These are phyloP conservation scores for Starmerella vitae DNA, from an alignment of 805 yeast species.

Conservation along the genomic window DNA sequence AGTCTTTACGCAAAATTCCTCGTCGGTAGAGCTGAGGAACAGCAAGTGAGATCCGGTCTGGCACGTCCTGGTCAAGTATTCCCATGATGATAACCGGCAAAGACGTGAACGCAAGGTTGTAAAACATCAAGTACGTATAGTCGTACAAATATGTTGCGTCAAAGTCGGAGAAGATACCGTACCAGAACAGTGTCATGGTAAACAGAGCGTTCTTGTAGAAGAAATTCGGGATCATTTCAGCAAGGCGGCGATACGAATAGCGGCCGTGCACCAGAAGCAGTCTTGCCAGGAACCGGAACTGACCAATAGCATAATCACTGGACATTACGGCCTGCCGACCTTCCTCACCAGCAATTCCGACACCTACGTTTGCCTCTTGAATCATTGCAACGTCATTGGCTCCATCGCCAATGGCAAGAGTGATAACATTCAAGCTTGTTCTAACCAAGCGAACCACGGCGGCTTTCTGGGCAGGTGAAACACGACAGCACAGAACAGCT, in stretches of 20 bases:
- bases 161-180: constrained; percentile 49
- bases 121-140: constrained; percentile 64
- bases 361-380: constrained; percentile 73
- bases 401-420: constrained; percentile 75
- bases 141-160: constrained; percentile 70
- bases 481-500: constrained; percentile 72
- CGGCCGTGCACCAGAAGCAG: constrained; percentile 68
- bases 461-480: constrained; percentile 75
- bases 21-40: constrained; percentile 59
- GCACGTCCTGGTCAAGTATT: constrained; percentile 61
- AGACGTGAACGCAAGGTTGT: constrained; percentile 70
- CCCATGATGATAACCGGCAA: constrained; percentile 64
- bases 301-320: constrained; percentile 72
- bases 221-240: constrained; percentile 68
- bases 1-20: constrained; percentile 52
- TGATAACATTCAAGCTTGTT: constrained; percentile 51
- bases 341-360: constrained; percentile 79
- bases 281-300: constrained; percentile 53
- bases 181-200: constrained; percentile 67
- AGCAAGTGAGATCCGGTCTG: constrained; percentile 47
- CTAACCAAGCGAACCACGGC: constrained; percentile 57
- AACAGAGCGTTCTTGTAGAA: constrained; percentile 66
- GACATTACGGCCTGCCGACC: constrained; percentile 83
- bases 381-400: constrained; percentile 84
- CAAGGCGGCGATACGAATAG: constrained; percentile 62